Evolutionary conservation across 83 land plant genomes (phyloP), one percentile per base, ranked within the genome.

Genomic region (Picea abies): DNA sequence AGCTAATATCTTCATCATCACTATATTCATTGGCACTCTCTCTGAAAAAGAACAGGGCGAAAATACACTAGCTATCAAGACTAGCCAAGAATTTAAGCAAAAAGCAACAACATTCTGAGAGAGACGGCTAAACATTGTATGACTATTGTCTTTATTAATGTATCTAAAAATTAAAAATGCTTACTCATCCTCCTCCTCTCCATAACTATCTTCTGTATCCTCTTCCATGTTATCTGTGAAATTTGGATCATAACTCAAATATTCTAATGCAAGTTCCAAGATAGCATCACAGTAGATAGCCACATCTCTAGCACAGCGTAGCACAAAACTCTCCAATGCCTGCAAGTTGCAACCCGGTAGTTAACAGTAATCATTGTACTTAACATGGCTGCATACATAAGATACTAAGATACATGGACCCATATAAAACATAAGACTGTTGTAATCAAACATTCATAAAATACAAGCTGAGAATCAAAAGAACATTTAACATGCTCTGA

Each of bases 291-390:
- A 1, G 2, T 32, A 32, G 35, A 32, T 1, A 32, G 35, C 35
- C 35, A 32, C 35, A 32, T 32, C 35, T 32, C 35, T 32, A 32
- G 35, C 35, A 84, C 94, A 97, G 65, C 98, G 89, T 32, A 97
- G 88, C 41, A 97, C 84, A 85, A 97, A 96, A 83, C 98, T 94
- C 80, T 97, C 99, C 81, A 97, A 84, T 22, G 97, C 98, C 99
- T 94, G 85, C 78, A 84, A 20, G n/a, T 41, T 72, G 52, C 22
- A 72, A 19, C 56, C 37, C 5, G 6, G 64, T 76, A 10, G 67
- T 78, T 17, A 77, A 29, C 76, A 32, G 32, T 20, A 37, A 9
- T 32, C 15, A 41, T 82, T 58, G 6, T 2, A 44, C 6, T 19
- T 41, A 9, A 19, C 76, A 14, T 8, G 76, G 76, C 0, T 37